Conservation (phyloP, 345 rosid genomes). For the Microthlaspi erraticum region DNA sequence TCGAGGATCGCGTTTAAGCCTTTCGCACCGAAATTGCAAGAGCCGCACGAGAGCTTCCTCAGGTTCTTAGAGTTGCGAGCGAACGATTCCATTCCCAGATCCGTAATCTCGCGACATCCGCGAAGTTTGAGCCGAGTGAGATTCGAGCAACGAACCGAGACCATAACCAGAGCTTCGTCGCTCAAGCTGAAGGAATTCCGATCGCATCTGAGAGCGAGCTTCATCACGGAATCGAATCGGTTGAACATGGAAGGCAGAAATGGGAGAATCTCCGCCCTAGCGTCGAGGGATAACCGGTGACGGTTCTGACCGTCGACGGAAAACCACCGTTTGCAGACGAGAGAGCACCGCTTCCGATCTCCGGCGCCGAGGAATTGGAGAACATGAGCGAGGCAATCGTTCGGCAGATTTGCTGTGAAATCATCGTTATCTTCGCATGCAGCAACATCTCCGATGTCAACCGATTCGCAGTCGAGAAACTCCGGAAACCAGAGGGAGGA, state of each 20-base stretch:
- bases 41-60: slow-evolving; percentile 71
- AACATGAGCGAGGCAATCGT: slow-evolving; percentile 75
- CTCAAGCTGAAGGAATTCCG: slow-evolving; percentile 59
- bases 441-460: slow-evolving; percentile 17
- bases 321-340: slow-evolving; percentile 76
- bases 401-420: slow-evolving; percentile 60
- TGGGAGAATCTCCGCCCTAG: slow-evolving; percentile 54
- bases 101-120: slow-evolving; percentile 81
- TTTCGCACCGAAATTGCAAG: slow-evolving; percentile 71
- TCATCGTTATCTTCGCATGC: slow-evolving; percentile 40
- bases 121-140: slow-evolving; percentile 84
- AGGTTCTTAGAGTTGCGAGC: slow-evolving; percentile 58
- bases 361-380: slow-evolving; percentile 69
- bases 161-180: slow-evolving; percentile 61
- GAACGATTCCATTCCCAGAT: slow-evolving; percentile 62
- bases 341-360: slow-evolving; percentile 73
- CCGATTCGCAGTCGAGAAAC: slow-evolving; percentile 24
- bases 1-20: slow-evolving; percentile 71
- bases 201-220: slow-evolving; percentile 75
- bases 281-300: slow-evolving; percentile 66
- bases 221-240: slow-evolving; percentile 71
- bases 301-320: slow-evolving; percentile 73
- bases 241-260: slow-evolving; percentile 52
- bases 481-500: slow-evolving; percentile 28
- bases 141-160: slow-evolving; percentile 64